Evolutionary conservation across 495 filamentous ascomycete genomes (phyloP).

Genomic region (Neohortaea acidophila): DNA sequence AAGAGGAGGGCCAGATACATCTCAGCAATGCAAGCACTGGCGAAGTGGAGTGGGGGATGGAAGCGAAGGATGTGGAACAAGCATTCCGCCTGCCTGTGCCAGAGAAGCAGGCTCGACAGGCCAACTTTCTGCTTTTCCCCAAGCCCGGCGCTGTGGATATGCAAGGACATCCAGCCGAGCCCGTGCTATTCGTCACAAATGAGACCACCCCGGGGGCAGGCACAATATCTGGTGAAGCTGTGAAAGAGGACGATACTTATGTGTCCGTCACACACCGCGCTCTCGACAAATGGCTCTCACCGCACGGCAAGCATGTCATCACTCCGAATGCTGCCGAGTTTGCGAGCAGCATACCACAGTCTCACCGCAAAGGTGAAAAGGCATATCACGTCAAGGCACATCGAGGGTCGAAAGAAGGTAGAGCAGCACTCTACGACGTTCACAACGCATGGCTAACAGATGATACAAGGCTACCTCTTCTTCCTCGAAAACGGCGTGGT

Average conservation of each 20-base stretch:
- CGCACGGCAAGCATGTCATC: slow-evolving; percentile 46
- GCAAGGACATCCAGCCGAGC: slow-evolving; percentile 34
- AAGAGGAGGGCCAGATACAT: slow-evolving; percentile 39
- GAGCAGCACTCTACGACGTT: slow-evolving; percentile 6
- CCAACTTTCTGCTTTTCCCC: slow-evolving; percentile 81
- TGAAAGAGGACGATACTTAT: slow-evolving; percentile 41
- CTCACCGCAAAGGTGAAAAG: slow-evolving; percentile 77
- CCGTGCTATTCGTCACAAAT: slow-evolving; percentile 71
- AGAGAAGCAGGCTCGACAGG: slow-evolving; percentile 74
- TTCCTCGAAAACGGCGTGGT: slow-evolving; percentile 75
- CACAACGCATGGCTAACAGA: slow-evolving; percentile 2
- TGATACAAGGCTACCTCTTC: slow-evolving; percentile 59
- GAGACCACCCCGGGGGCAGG: slow-evolving; percentile 33
- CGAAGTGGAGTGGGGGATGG: slow-evolving; percentile 51
- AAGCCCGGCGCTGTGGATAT: slow-evolving; percentile 26
- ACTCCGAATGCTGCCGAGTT: slow-evolving; percentile 61
- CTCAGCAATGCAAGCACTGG: slow-evolving; percentile 50
- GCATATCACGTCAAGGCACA: slow-evolving; percentile 87
- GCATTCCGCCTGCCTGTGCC: slow-evolving; percentile 59
- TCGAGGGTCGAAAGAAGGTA: slow-evolving; percentile 83
- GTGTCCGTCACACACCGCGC: slow-evolving; percentile 46
- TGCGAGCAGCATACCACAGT: slow-evolving; percentile 56
- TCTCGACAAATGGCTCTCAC: slow-evolving; percentile 37
- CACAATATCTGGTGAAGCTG: neutral
- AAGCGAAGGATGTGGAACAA: slow-evolving; percentile 60